phyloP scores from a whole-genome alignment of 495 filamentous ascomycete genomes.

The Talaromyces adpressus region DNA sequence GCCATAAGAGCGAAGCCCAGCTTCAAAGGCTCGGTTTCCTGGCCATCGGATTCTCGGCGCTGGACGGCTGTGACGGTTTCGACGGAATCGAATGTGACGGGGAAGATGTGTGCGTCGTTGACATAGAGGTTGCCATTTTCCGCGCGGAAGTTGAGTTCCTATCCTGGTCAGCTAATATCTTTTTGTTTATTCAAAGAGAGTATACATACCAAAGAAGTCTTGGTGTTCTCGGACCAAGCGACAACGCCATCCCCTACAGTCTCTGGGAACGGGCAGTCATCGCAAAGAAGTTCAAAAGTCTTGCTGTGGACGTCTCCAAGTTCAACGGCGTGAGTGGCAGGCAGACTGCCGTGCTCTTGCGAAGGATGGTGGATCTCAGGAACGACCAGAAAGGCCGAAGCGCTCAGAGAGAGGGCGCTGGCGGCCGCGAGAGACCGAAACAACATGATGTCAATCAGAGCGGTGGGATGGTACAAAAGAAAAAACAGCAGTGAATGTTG shows the following conservation, averaged over 20 bases:
- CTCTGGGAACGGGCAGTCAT: conserved; percentile 39
- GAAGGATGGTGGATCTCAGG: conserved; percentile 30
- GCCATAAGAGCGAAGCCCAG: conserved; percentile 39
- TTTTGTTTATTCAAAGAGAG: neutral
- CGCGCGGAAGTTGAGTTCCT: conserved; percentile 37
- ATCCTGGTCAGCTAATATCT: neutral
- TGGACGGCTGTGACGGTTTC: conserved; percentile 27
- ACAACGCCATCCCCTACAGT: conserved; percentile 22
- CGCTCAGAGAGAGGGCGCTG: conserved; percentile 33
- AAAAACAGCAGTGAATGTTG: neutral
- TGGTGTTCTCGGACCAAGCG: conserved; percentile 30
- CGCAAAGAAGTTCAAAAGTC: conserved; percentile 34
- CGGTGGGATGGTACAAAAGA: neutral
- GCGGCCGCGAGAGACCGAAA: conserved; percentile 35
- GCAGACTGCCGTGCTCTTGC: conserved; percentile 17
- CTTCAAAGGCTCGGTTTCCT: conserved; percentile 26
- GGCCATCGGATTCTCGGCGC: conserved; percentile 25
- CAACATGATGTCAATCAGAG: conserved; percentile 26
- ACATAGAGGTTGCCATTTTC: conserved; percentile 35
- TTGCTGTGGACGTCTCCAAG: conserved; percentile 23
- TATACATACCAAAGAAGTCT: conserved; percentile 30
- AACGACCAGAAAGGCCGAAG: conserved; percentile 41
- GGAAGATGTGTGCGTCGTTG: conserved; percentile 46
- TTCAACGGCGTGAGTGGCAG: conserved; percentile 23
- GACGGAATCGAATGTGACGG: conserved; percentile 26